Evolutionary conservation across 139 green algal species (phyloP), one percentile per base, ranked within the genome.

Genomic region (Coelastrella sp.): DNA sequence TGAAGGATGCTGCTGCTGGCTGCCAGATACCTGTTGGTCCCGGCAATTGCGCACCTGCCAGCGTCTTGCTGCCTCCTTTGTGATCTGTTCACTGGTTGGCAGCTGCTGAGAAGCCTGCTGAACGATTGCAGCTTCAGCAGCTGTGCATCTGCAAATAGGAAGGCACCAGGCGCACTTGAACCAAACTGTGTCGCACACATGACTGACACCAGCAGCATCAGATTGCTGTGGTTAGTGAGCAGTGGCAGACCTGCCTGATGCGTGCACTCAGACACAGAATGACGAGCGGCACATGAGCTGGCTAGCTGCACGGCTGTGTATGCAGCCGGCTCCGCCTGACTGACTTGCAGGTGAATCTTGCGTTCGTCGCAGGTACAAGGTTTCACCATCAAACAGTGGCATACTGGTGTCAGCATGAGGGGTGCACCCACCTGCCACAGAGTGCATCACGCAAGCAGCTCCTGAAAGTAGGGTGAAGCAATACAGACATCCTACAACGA

Each of bases 381-480:
- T 49, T 49, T 49, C 3, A 49, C 35, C 35, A 49, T 5, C 35
- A 49, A 49, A 49, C 35, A 49, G 35, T 49, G 35, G 35, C 35
- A n/a, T n/a, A 49, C 35, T 49, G 35, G 35, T 49, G 35, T 49
- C 14, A 66, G 49, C 49, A 83, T 5, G 4, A 17, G 14, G 12
- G 25, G 60, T 22, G 11, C 8, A 63, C 88, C 20, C 12, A 91
- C 92, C 93, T 89, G 70, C 66, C 89, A 82, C 85, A 88, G 14
- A 94, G 74, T 8, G 92, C 89, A 6, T 57, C 25, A 1, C 88
- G 89, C 49, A 96, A 63, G 78, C 96, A 93, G 82, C 83, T 35
- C 70, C 89, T 81, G 90, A 96, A 96, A 24, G 56, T 82, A 4
- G 89, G 56, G 65, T 95, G 73, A 56, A 96, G 76, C 25, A 68